These are phyloP conservation scores for Phytophthora hibernalis DNA, from an alignment of 352 stramenopile species.

Conservation along the genomic window DNA sequence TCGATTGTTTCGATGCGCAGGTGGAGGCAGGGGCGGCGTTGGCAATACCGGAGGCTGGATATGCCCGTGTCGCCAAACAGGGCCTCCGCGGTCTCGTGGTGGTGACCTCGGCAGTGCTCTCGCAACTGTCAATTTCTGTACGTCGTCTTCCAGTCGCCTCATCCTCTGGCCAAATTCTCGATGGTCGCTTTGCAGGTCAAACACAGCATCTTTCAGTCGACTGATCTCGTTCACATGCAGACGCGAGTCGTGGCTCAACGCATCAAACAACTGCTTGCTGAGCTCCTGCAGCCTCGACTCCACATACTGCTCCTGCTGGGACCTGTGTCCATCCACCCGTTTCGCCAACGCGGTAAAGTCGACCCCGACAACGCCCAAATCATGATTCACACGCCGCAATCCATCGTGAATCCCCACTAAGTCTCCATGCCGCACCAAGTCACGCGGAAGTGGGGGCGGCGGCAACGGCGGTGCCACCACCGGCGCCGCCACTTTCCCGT, in stretches of 20 bases:
- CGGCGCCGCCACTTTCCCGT: constrained; percentile 2
- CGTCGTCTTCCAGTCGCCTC: constrained; percentile 36
- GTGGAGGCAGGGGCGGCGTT: constrained; percentile 4
- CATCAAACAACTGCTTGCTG: constrained; percentile 48
- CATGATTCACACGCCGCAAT: constrained; percentile 33
- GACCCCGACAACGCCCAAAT: constrained; percentile 35
- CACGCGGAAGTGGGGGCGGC: constrained; percentile 2
- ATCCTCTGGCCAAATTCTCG: constrained; percentile 39
- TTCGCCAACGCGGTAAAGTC: constrained; percentile 46
- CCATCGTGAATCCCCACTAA: constrained; percentile 25
- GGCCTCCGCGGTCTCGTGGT: constrained; percentile 17
- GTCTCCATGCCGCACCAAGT: constrained; percentile 33
- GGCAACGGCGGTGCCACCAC: background rate
- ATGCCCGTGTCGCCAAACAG: constrained; percentile 13
- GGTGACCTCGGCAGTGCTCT: constrained; percentile 14
- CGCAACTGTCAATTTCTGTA: constrained; percentile 21
- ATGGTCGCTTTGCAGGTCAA: constrained; percentile 50
- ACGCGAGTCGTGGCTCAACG: constrained; percentile 48
- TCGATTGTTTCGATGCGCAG: constrained; percentile 14
- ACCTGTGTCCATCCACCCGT: constrained; percentile 24
- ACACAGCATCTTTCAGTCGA: constrained; percentile 56
- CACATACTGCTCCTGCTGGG: constrained; percentile 41
- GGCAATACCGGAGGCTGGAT: constrained; percentile 2
- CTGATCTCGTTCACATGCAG: constrained; percentile 54
- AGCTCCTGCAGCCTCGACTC: constrained; percentile 41